A percentile compares a stretch with the other conserved stretches of the same genome.
These are phyloP conservation scores for Auriculariales sp. DNA, from an alignment of 768 basidiomycete species.

Conservation along the genomic window DNA sequence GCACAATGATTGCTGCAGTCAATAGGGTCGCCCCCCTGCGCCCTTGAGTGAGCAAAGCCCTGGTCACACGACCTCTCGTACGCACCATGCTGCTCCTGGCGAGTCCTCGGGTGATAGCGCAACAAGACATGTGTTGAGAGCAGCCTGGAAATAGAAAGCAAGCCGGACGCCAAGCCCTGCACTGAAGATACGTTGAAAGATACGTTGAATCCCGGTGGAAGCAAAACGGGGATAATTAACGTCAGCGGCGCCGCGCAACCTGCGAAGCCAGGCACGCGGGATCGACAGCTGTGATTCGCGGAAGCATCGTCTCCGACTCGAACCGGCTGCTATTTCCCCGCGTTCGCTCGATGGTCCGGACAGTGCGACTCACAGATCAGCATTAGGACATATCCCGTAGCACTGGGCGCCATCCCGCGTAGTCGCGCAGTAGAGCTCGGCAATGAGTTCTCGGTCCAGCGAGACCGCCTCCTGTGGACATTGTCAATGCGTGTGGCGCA, in stretches of 20 bases:
- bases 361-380: background rate
- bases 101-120: background rate
- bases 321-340: background rate
- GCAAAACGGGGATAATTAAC: too few relatives aligned
- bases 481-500: background rate
- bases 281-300: too few relatives aligned
- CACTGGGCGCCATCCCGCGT: background rate
- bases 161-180: background rate
- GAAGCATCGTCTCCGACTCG: background rate
- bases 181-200: too few relatives aligned
- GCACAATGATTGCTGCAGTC: slow-evolving; percentile 5
- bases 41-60: too few relatives aligned
- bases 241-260: too few relatives aligned
- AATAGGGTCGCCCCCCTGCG: slow-evolving; percentile 6
- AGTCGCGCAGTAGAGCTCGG: background rate
- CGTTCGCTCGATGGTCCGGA: background rate
- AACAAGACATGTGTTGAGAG: background rate
- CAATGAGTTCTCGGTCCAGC: background rate
- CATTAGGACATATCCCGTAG: background rate
- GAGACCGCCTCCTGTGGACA: background rate
- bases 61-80: too few relatives aligned
- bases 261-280: too few relatives aligned
- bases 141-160: background rate
- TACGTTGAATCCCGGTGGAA: too few relatives aligned
- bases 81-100: too few relatives aligned